Evolutionary conservation across 495 filamentous ascomycete species (phyloP), one percentile per base, ranked within the genome.

Genomic region (Penicillium longicatenatum): DNA sequence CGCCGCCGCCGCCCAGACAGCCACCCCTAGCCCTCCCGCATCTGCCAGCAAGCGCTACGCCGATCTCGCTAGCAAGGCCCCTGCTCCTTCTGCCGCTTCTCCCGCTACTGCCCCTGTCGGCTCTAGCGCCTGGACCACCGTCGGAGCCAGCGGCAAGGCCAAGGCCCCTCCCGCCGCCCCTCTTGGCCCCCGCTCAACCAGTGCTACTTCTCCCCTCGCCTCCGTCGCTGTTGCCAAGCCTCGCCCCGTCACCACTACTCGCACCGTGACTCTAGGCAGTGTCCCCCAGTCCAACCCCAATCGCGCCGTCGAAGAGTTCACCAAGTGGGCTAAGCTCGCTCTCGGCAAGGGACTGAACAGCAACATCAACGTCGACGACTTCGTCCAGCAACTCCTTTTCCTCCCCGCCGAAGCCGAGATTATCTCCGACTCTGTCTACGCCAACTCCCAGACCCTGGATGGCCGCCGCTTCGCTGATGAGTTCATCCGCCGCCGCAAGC

Each of bases 381-480:
- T 97, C 68, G 86, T 92, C 37, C 78, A 84, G 47, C 84, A 81
- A 49, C 83, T 98, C 46, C 73, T 89, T 37, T 80, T 80, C 55
- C 85, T 96, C 61, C 92, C 92, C 4, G 77, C 84, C 4, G 91
- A 96, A 39, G 74, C 83, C 1, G 83, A 87, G 51, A 84, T 98
- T 64, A 91, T 98, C 59, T 87, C 90, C 16, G 94, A 98, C 63
- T 87, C 86, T 21, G 90, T 97, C 46, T 97, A 98, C 69, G 82
- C 83, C 45, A 86, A 84, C 67, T 93, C 90, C 9, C 86, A 87
- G 59, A 92, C 90, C 0, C 87, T 98, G 70, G 92, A 98, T 65
- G 90, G 90, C 12, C 88, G 89, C 44, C 92, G 93, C 60, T 98
- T 98, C 69, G 91, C 90, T 0, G 91, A 95, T 44, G 94, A 98